A percentile compares a stretch with the other conserved stretches of the same genome.
Evolutionary conservation across 1,284 basidiomycete species (phyloP).

Genomic region (Bjerkandera adusta): DNA sequence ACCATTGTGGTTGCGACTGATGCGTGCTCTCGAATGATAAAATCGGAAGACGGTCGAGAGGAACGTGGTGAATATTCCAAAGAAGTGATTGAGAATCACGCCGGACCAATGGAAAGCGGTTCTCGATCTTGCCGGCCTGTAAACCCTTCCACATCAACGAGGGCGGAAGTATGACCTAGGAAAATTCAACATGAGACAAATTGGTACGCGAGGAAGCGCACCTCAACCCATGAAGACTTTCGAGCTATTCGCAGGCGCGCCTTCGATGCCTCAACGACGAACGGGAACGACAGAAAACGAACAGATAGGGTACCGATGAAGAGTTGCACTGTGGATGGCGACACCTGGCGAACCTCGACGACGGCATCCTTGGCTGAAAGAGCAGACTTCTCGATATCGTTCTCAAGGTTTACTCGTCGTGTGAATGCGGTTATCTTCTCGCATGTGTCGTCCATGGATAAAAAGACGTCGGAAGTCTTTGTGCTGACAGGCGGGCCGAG

Average conservation of each 20-base stretch:
- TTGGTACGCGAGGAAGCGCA: slow-evolving; percentile 23
- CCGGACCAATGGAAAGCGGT: slow-evolving; percentile 31
- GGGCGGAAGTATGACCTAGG: not conserved
- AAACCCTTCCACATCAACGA: not conserved
- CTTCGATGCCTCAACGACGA: slow-evolving; percentile 28
- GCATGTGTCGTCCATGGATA: not conserved
- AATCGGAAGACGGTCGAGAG: slow-evolving; percentile 35
- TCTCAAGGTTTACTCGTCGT: not conserved
- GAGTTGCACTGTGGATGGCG: slow-evolving; percentile 32
- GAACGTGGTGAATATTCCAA: slow-evolving; percentile 42
- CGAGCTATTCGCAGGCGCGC: slow-evolving; percentile 36
- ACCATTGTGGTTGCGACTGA: slow-evolving; percentile 23
- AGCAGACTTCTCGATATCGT: too few species aligned
- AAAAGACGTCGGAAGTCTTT: too few species aligned
- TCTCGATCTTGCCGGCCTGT: slow-evolving; percentile 23
- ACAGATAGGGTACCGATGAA: slow-evolving; percentile 20
- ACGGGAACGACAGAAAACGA: slow-evolving; percentile 32
- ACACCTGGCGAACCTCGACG: too few species aligned
- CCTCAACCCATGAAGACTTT: slow-evolving; percentile 54
- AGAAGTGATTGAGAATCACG: slow-evolving; percentile 21
- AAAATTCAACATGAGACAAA: not conserved
- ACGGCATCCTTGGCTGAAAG: too few species aligned
- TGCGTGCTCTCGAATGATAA: slow-evolving; percentile 22
- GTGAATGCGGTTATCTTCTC: not conserved
- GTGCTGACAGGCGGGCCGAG: too few species aligned